Base-by-base conservation (phyloP, 1,284 basidiomycete species). In the Leccinum fuscescens region DNA sequence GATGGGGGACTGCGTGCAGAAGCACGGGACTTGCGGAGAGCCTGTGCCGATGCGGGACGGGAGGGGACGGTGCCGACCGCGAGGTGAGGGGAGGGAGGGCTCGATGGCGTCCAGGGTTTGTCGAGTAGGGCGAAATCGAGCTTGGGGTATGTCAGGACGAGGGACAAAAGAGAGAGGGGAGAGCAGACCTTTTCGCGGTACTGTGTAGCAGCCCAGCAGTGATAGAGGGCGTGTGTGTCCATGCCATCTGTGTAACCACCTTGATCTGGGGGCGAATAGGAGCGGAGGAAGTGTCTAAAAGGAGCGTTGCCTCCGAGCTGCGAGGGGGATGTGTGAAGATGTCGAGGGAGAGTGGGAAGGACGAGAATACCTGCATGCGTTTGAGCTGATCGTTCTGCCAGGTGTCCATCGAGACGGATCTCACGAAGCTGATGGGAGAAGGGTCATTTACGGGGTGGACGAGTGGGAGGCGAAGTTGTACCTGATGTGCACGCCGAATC, bases 391-490 rank as follows among this genome's bases (percentile, higher is more conserved):
- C 92, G 44, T 89, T 85, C 61, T 93, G 90, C 94, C 94, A 97
- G 68, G 93, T 90, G 77, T 96, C 94, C 94, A 97, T 97, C 59
- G 94, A 95, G 67, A 94, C 86, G 54, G 92, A 94, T 70, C 94
- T 84, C 57, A 96, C 92, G 77, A 96, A 96, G 71, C 92, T 94
- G 75, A 55, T 57, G 71, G 57, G 27, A 42, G 60, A 57, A 33
- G 58, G 55, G 60, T 52, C 55, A 67, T 64, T 15, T 14, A 37
- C 17, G 58, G 20, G 5, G 42, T 44, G 17, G 51, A 17, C 6
- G 54, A 17, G 17, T 29, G 53, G 15, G 50, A 42, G 51, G 11
- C 1, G 59, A 39, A 58, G 62, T 69, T 72, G 66, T 70, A 85
- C 88, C 89, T 92, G 70, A 94, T 82, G 74, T 95, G 93, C 27